Evolutionary conservation across 805 yeast genomes (phyloP).

Genomic region (Zygoascus biomembranicola): DNA sequence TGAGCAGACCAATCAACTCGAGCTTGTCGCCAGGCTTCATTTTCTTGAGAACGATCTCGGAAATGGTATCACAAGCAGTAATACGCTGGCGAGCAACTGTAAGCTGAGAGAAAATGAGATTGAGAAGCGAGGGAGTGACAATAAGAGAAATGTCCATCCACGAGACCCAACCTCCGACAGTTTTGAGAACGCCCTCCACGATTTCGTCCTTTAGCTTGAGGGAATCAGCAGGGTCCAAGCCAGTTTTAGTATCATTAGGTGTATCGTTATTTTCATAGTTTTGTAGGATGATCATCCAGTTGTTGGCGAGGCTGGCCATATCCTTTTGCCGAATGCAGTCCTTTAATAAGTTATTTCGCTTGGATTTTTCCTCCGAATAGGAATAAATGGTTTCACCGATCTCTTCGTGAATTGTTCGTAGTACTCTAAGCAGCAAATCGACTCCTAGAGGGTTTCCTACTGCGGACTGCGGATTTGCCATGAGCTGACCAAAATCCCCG

Average conservation of each 20-base stretch:
- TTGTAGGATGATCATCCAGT: conserved; percentile 58
- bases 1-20: conserved; percentile 59
- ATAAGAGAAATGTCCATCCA: conserved; percentile 87
- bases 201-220: conserved; percentile 33
- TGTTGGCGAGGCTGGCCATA: conserved; percentile 51
- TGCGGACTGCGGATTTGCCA: conserved; percentile 18
- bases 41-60: conserved; percentile 65
- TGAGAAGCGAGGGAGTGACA: conserved; percentile 50
- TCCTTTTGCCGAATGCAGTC: conserved; percentile 76
- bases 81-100: conserved; percentile 40
- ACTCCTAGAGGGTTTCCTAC: conserved; percentile 37
- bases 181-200: conserved; percentile 48
- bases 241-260: not conserved
- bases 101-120: conserved; percentile 51
- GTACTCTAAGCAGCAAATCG: conserved; percentile 69
- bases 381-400: conserved; percentile 86
- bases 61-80: conserved; percentile 47
- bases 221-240: conserved; percentile 2
- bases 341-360: conserved; percentile 64
- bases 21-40: conserved; percentile 69
- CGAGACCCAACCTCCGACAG: conserved; percentile 77
- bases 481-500: conserved; percentile 38
- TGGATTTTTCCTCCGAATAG: conserved; percentile 49
- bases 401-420: conserved; percentile 74
- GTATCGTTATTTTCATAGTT: conserved; percentile 21